Evolutionary conservation across 2,329 filamentous ascomycete genomes (phyloP), one percentile per base, ranked within the genome.

Genomic region (Stagonosporopsis vannaccii): DNA sequence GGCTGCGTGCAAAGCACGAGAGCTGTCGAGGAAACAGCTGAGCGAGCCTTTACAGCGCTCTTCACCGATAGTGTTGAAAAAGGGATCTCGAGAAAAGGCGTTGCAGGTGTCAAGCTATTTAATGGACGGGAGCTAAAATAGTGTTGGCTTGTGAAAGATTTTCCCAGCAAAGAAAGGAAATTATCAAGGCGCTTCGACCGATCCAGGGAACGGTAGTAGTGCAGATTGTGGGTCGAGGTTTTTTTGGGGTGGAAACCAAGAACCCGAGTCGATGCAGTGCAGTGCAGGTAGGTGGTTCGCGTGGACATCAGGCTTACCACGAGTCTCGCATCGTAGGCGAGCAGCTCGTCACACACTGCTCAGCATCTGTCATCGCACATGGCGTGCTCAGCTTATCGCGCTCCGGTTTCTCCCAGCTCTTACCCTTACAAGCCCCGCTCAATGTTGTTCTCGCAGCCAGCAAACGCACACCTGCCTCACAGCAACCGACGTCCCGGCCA

Each of bases 111-210:
- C 50, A 33, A 58, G 56, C 56, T 66, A 68, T 69, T 65, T 64
- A 65, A 68, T 50, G 57, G 46, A 59, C 68, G 69, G 70, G 68
- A 73, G 63, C 70, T 73, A 73, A 69, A 68, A 60, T 70, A 70
- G 68, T 65, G 55, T 51, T 64, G 59, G 54, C 58, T 59, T 62
- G 43, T 47, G 60, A 65, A 69, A 69, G 66, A 58, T 60, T 66
- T 67, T 67, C 56, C 59, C 59, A 63, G 59, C 60, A 48, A 60
- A 61, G 62, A 60, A 63, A 64, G 56, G 59, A 65, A 66, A 70
- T 64, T 58, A 59, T 48, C 56, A 53, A 35, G 45, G 55, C 59
- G 63, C 64, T 62, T 60, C 58, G 59, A 65, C 58, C 54, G 59
- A 51, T 53, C 51, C 43, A 50, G 44, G 43, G 20, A 56, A 51